Evolutionary conservation across 2,329 filamentous ascomycete species (phyloP), one percentile per base, ranked within the genome.

Genomic region (Alternaria tenuissima): DNA sequence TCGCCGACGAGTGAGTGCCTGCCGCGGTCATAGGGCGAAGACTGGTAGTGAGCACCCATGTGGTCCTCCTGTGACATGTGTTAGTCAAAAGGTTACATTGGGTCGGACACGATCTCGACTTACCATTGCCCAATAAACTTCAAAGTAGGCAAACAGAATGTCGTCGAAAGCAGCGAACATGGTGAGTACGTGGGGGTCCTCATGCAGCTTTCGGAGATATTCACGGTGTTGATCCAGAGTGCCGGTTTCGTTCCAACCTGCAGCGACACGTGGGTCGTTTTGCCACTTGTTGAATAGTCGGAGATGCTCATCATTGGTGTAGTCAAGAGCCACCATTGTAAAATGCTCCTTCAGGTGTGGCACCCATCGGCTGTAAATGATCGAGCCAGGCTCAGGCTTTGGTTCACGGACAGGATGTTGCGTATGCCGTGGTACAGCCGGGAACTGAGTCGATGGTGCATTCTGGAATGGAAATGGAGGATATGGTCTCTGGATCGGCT

Each of bases 161-260:
- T 90, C 89, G 57, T 94, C 86, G 74, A 92, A 94, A 26, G 85
- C 85, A 7, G 88, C 91, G 59, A 94, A 81, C 46, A 94, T 81
- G 24, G 88, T 86, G 53, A 93, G 80, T 63, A 89, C 86, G 77
- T 94, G 91, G 28, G 89, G 87, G 74, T 94, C 91, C 44, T 87
- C 84, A 70, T 92, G 87, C 55, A 90, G 83, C 65, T 86, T 85
- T 30, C 85, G 83, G 52, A 93, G 83, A 76, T 94, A 94, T 69
- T 88, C 85, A 62, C 87, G 85, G 77, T 94, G 91, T 76, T 93
- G 85, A 30, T 92, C 90, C 48, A 92, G 78, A 1, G 90, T 91
- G 32, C 91, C 91, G 1, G 89, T 91, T 80, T 92, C 88, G 72
- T 92, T 91, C 91, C 91, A 94, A 4, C 91, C 91, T 71, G 89